Conservation (phyloP, 768 basidiomycete species). For the Podaxis sp. region DNA sequence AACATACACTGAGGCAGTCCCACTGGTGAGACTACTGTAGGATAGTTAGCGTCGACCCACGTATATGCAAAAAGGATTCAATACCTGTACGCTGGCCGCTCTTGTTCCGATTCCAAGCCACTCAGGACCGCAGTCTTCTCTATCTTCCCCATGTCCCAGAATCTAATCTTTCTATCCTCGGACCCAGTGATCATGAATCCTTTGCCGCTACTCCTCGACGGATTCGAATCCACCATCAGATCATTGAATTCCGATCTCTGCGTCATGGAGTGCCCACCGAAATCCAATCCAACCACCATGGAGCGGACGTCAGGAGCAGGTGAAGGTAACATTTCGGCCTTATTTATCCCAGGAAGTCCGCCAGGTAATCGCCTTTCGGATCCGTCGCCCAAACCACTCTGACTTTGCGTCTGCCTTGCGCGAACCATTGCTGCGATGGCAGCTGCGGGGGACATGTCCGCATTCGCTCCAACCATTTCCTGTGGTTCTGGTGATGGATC, state of each 20-base stretch:
- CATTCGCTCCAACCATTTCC: conserved; percentile 49
- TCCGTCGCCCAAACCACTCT: conserved; percentile 17
- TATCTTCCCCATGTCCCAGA: conserved; percentile 81
- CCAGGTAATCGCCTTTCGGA: conserved; percentile 22
- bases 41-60: background rate
- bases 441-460: conserved; percentile 61
- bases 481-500: conserved; percentile 55
- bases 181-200: conserved; percentile 89
- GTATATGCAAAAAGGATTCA: background rate
- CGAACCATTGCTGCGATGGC: conserved; percentile 84
- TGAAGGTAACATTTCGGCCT: conserved; percentile 31
- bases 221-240: conserved; percentile 34
- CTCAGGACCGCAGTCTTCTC: conserved; percentile 79
- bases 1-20: conserved; percentile 50
- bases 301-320: conserved; percentile 70
- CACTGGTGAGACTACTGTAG: conserved; percentile 33
- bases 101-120: conserved; percentile 72
- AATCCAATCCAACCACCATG: conserved; percentile 70
- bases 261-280: conserved; percentile 63
- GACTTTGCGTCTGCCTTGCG: conserved; percentile 21
- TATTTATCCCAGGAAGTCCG: background rate
- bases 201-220: conserved; percentile 37
- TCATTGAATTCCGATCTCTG: conserved; percentile 53
- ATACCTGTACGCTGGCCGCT: conserved; percentile 79
- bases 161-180: conserved; percentile 81